A percentile compares a stretch with the other conserved stretches of the same genome.
Conservation (phyloP, 2,329 filamentous ascomycete species). For the Fusarium robinianum region DNA sequence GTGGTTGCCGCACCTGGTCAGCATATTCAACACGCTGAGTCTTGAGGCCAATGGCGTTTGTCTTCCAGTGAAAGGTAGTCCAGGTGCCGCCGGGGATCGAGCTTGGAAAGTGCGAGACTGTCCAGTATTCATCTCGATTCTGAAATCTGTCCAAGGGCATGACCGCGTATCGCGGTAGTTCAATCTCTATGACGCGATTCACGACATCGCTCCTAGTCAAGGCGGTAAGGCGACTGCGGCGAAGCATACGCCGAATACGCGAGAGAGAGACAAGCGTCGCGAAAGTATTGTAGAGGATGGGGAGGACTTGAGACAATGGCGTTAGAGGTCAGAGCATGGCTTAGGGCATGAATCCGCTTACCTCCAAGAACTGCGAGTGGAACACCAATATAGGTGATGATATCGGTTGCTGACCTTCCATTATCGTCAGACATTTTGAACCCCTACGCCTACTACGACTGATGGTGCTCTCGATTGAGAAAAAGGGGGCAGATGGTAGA, state of each 20-base stretch:
- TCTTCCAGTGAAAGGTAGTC: slow-evolving; percentile 69
- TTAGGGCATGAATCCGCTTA: slow-evolving; percentile 8
- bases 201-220: slow-evolving; percentile 67
- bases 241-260: slow-evolving; percentile 62
- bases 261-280: slow-evolving; percentile 63
- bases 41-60: slow-evolving; percentile 64
- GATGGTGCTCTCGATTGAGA: too few species aligned
- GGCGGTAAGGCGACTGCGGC: slow-evolving; percentile 59
- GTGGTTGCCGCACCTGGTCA: slow-evolving; percentile 57
- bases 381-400: slow-evolving; percentile 61
- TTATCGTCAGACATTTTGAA: slow-evolving; percentile 40
- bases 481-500: too few species aligned
- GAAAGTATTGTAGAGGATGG: slow-evolving; percentile 68
- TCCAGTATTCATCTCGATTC: slow-evolving; percentile 62
- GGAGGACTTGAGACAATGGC: slow-evolving; percentile 49
- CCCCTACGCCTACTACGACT: too few species aligned
- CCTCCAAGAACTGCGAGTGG: slow-evolving; percentile 61
- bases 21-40: slow-evolving; percentile 67
- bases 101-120: slow-evolving; percentile 54
- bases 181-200: slow-evolving; percentile 68
- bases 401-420: slow-evolving; percentile 48
- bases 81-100: slow-evolving; percentile 64
- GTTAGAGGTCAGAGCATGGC: background rate
- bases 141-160: slow-evolving; percentile 61
- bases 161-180: slow-evolving; percentile 67